Evolutionary conservation across 192 early-diverging fungal genomes (phyloP).

Genomic region (Endogone sp.): DNA sequence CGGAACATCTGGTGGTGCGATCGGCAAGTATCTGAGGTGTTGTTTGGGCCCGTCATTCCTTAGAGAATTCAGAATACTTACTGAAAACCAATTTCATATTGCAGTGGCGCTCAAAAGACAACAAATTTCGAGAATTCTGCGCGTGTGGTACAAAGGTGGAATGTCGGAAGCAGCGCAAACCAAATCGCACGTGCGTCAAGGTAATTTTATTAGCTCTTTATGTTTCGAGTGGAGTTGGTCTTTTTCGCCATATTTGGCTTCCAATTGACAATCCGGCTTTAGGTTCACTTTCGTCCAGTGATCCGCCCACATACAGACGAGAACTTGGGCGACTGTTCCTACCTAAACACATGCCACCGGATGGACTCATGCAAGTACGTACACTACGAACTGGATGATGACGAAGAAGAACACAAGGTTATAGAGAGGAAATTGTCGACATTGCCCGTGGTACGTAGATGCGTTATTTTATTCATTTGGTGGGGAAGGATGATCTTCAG

Average conservation of each 20-base stretch:
- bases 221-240: neutral
- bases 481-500: neutral
- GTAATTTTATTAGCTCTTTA: slow-evolving; percentile 11
- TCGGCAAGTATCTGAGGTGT: slow-evolving; percentile 24
- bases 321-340: slow-evolving; percentile 58
- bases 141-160: slow-evolving; percentile 36
- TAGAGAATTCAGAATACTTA: too few relatives aligned
- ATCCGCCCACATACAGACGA: slow-evolving; percentile 43
- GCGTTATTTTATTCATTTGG: neutral
- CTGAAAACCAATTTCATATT: neutral
- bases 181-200: slow-evolving; percentile 12
- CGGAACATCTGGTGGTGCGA: slow-evolving; percentile 27
- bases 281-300: slow-evolving; percentile 53
- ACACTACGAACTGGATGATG: slow-evolving; percentile 54
- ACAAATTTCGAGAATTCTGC: slow-evolving; percentile 48
- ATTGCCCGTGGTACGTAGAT: neutral
- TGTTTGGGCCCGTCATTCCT: too few relatives aligned
- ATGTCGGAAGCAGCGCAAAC: slow-evolving; percentile 25
- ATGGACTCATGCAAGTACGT: slow-evolving; percentile 61
- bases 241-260: neutral
- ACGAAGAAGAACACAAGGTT: slow-evolving; percentile 5
- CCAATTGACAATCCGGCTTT: too few relatives aligned
- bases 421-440: neutral
- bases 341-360: slow-evolving; percentile 62
- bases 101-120: slow-evolving; percentile 26